Percentiles rank a stretch among this genome's conserved stretches.
phyloP scores from a whole-genome alignment of 768 basidiomycete genomes.

The Suillus lakei region DNA sequence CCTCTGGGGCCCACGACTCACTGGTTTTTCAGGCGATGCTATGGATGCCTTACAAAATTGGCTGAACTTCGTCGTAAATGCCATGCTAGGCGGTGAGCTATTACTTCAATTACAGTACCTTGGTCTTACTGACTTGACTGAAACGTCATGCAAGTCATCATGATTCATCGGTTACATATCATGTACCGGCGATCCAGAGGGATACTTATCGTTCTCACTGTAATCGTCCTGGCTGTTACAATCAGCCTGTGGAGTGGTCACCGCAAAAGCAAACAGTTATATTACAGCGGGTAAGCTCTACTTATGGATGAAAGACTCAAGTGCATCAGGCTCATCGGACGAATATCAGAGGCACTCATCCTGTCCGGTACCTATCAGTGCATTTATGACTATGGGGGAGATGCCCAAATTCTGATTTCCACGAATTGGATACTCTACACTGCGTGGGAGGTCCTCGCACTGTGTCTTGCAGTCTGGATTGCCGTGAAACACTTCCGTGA shows the following conservation, averaged over 20 bases:
- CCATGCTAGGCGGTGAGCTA: neutral
- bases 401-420: neutral
- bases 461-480: neutral
- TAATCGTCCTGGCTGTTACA: neutral
- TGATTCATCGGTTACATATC: neutral
- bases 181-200: neutral
- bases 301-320: neutral
- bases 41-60: neutral
- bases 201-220: neutral
- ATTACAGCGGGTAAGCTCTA: neutral
- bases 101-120: neutral
- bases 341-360: neutral
- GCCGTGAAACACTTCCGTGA: too few relatives aligned
- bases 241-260: neutral
- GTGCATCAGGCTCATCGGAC: neutral
- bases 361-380: neutral
- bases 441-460: neutral
- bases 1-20: too few relatives aligned
- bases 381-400: neutral
- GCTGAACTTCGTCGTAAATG: neutral
- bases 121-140: neutral
- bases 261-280: neutral
- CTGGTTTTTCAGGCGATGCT: too few relatives aligned
- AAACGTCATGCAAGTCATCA: neutral
- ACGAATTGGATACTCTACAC: neutral